A percentile compares a stretch with the other conserved stretches of the same genome.
These are phyloP conservation scores for Clitocybe nebularis DNA, from an alignment of 1,284 basidiomycete genomes.

Conservation along the genomic window DNA sequence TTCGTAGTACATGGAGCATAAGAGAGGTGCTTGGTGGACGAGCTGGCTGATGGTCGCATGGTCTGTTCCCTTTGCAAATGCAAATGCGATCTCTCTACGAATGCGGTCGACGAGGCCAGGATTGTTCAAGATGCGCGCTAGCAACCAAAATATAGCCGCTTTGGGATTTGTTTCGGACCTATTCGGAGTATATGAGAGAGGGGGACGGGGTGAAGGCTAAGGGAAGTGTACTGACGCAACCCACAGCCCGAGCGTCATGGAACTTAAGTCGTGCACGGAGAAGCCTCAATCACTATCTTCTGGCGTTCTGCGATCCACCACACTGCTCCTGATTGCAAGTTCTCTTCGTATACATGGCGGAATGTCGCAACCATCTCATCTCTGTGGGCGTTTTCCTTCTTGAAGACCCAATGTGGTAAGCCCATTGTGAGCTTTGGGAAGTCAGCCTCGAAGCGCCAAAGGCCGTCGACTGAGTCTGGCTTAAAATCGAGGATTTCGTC, in stretches of 20 bases:
- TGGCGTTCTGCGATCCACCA: neutral
- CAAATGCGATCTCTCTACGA: neutral
- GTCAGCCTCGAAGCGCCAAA: neutral
- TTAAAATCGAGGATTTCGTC: neutral
- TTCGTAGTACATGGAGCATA: conserved; percentile 1
- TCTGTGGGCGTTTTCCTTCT: neutral
- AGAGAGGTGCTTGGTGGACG: neutral
- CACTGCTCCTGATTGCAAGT: neutral
- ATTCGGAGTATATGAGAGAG: neutral
- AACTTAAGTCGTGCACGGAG: neutral
- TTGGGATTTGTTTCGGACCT: conserved; percentile 1
- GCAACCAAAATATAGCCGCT: neutral
- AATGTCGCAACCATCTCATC: neutral
- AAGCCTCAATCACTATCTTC: neutral
- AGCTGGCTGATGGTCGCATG: neutral
- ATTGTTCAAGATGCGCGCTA: neutral
- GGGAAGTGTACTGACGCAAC: neutral
- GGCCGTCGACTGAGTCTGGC: neutral
- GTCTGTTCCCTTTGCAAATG: neutral
- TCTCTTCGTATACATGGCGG: neutral
- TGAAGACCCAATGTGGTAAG: neutral
- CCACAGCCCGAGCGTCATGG: neutral
- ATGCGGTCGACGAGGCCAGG: neutral
- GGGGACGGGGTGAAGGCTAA: neutral
- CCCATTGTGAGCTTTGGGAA: neutral